A percentile compares a stretch with the other conserved stretches of the same genome.
Conservation (phyloP, 1,139 yeast species). For the Kurtzmaniella quercitrusa region DNA sequence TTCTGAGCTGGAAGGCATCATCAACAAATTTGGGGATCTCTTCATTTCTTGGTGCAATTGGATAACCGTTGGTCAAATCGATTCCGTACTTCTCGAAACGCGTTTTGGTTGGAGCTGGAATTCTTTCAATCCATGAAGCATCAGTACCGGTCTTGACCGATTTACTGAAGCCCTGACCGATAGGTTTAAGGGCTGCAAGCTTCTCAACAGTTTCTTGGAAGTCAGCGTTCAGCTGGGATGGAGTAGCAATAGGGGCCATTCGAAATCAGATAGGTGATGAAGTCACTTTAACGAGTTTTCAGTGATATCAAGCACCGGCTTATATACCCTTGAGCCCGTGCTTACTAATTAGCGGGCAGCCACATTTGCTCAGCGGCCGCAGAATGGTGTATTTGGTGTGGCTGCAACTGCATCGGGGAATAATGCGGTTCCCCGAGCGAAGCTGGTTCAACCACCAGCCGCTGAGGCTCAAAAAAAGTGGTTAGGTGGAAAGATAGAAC, state of each 20-base stretch:
- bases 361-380: conserved; percentile 1
- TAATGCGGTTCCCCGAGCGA: neutral
- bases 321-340: neutral
- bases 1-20: conserved; percentile 35
- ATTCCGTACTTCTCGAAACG: conserved; percentile 32
- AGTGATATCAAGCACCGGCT: neutral
- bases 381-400: neutral
- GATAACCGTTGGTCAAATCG: conserved; percentile 42
- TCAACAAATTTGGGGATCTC: conserved; percentile 37
- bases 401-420: neutral
- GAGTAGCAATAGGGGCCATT: conserved; percentile 2
- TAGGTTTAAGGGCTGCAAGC: conserved; percentile 15
- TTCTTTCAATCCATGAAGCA: conserved; percentile 10
- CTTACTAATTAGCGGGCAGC: neutral
- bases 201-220: conserved; percentile 14
- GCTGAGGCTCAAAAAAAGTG: too few relatives aligned
- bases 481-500: too few relatives aligned
- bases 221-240: conserved; percentile 9
- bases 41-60: conserved; percentile 21
- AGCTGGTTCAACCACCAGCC: neutral
- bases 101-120: conserved; percentile 30
- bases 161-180: conserved; percentile 12
- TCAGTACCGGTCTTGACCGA: conserved; percentile 4
- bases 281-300: neutral
- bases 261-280: neutral